Conservation (phyloP, 2,329 filamentous ascomycete genomes). For the Calonectria montana region DNA sequence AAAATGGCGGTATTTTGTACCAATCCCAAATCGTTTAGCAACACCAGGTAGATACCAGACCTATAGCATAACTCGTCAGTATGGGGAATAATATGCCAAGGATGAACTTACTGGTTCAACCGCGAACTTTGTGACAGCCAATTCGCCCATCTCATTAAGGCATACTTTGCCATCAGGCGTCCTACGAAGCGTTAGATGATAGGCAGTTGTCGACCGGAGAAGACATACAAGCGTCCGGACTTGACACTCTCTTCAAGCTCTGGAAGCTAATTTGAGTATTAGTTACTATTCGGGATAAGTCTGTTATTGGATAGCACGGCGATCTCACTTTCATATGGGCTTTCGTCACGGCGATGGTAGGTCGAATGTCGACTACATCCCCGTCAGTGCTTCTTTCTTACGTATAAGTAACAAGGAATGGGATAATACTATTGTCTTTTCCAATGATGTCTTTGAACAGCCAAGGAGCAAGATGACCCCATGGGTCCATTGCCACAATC, state of each 20-base stretch:
- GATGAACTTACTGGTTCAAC: constrained; percentile 81
- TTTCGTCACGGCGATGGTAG: constrained; percentile 91
- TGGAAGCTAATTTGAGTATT: constrained; percentile 66
- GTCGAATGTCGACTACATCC: constrained; percentile 78
- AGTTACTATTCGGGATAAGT: constrained; percentile 6
- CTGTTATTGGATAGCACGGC: background rate
- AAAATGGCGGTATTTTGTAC: constrained; percentile 53
- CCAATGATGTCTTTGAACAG: constrained; percentile 83
- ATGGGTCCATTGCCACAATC: constrained; percentile 97
- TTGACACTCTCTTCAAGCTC: constrained; percentile 92
- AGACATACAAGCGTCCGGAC: constrained; percentile 73
- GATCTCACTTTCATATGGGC: constrained; percentile 83
- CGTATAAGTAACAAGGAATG: constrained; percentile 5
- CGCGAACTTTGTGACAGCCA: constrained; percentile 95
- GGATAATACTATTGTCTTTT: constrained; percentile 72
- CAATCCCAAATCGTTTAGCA: constrained; percentile 92
- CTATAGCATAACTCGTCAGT: constrained; percentile 41
- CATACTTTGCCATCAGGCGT: constrained; percentile 88
- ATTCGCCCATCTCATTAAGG: constrained; percentile 84
- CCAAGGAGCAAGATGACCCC: constrained; percentile 88
- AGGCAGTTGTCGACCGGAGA: too few species aligned
- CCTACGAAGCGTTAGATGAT: constrained; percentile 45
- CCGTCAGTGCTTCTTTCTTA: background rate
- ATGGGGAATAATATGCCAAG: background rate
- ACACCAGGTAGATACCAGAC: constrained; percentile 88